Evolutionary conservation across 1,284 basidiomycete genomes (phyloP).

Genomic region (Dichomitus squalens): DNA sequence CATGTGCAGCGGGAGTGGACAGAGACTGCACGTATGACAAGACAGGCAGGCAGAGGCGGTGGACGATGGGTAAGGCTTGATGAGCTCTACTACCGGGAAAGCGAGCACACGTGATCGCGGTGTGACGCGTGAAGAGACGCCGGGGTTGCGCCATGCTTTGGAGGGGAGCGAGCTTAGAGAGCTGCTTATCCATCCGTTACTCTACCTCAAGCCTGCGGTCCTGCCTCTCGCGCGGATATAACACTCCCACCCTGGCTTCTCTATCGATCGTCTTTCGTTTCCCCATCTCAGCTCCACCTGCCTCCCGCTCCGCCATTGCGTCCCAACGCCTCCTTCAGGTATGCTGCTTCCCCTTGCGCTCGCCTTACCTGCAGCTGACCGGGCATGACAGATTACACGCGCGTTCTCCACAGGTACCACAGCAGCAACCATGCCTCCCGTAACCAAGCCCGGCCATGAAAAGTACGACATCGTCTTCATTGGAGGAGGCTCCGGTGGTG

Average conservation of each 20-base stretch:
- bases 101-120: conserved; percentile 21
- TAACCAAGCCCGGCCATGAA: conserved; percentile 62
- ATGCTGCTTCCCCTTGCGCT: neutral
- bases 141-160: conserved; percentile 9
- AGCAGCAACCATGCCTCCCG: conserved; percentile 62
- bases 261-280: conserved; percentile 21
- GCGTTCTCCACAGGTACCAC: conserved; percentile 41
- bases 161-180: neutral
- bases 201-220: conserved; percentile 1
- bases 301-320: conserved; percentile 15
- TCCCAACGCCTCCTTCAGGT: conserved; percentile 25
- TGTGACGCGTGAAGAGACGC: conserved; percentile 8
- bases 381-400: conserved; percentile 48
- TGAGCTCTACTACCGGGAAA: too few relatives aligned
- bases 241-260: conserved; percentile 20
- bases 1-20: too few relatives aligned
- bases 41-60: too few relatives aligned
- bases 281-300: neutral
- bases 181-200: conserved; percentile 10
- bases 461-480: conserved; percentile 83
- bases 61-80: too few relatives aligned
- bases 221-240: conserved; percentile 3
- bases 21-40: too few relatives aligned
- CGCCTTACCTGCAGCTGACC: neutral
- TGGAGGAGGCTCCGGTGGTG: conserved; percentile 85